These are phyloP conservation scores for Cystobasidium ongulense DNA, from an alignment of 768 basidiomycete species.

Conservation along the genomic window DNA sequence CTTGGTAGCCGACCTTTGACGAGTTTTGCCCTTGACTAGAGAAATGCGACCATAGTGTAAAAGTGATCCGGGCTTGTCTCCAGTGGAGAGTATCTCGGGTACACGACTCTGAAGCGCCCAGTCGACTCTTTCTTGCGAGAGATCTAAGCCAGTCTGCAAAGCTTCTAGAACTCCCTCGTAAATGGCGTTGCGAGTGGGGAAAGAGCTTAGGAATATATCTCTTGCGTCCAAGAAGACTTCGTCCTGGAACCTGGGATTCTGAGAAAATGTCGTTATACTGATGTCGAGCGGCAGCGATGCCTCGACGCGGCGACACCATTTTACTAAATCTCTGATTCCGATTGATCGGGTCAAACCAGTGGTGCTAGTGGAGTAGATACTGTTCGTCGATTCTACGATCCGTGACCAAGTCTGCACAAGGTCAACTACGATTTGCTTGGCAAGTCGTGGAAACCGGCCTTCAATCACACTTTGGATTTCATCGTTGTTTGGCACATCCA, in stretches of 20 bases:
- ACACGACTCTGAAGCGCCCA: conserved; percentile 63
- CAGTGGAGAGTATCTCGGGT: conserved; percentile 63
- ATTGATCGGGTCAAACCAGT: neutral
- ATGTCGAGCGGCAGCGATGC: conserved; percentile 51
- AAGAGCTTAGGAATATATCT: conserved; percentile 68
- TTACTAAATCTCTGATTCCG: conserved; percentile 13
- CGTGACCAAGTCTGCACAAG: conserved; percentile 67
- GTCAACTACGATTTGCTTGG: conserved; percentile 50
- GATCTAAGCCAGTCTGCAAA: conserved; percentile 57
- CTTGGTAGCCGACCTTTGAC: conserved; percentile 41
- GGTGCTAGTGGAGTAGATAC: conserved; percentile 35
- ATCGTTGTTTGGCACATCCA: conserved; percentile 56
- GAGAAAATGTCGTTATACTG: conserved; percentile 52
- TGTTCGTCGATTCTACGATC: conserved; percentile 35
- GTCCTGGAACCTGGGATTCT: conserved; percentile 70
- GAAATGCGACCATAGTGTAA: conserved; percentile 46
- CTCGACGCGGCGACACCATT: conserved; percentile 65
- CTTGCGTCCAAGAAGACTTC: conserved; percentile 79
- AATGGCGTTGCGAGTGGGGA: conserved; percentile 45
- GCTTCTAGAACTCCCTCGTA: conserved; percentile 52
- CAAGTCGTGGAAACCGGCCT: conserved; percentile 58
- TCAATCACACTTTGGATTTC: conserved; percentile 68
- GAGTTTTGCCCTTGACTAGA: conserved; percentile 43
- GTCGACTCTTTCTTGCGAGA: conserved; percentile 57
- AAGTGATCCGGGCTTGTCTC: conserved; percentile 56